Evolutionary conservation across 2,329 filamentous ascomycete genomes (phyloP), one percentile per base, ranked within the genome.

Genomic region (Didymella glomerata): DNA sequence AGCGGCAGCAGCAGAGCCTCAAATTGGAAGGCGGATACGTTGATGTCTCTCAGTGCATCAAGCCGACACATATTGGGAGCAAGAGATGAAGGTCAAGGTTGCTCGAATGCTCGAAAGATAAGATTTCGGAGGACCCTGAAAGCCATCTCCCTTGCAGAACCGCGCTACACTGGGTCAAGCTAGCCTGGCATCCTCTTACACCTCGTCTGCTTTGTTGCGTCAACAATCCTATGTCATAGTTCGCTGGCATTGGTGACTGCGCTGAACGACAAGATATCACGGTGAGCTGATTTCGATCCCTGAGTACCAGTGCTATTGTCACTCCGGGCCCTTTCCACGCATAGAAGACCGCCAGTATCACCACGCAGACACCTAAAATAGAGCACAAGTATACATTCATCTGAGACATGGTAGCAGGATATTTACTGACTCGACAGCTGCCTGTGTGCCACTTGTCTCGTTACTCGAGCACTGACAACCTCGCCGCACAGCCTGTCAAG

Each of bases 1-100:
- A 48, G 44, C 40, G 40, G 40, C 46, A 41, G 9, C 16, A 38
- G 22, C 9, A 34, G 36, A 34, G 50, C n/a, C 38, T 54, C 44
- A 41, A 18, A 5, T 5, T 2, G 6, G 14, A 41, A 18, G 7
- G 18, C n/a, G n/a, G 30, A 4, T 4, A 18, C 8, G 10, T 24
- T 22, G 27, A n/a, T 18, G 4, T 30, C 1, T 14, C 5, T 9
- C 9, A 36, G 14, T n/a, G 22, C 16, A 27, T 7, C 6, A 14
- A 13, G 8, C 2, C 9, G 16, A 3, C 10, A 4, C 10, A 4
- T 16, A 3, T 11, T 5, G 18, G 14, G 27, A 20, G 25, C 42
- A 47, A 51, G 40, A 28, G 13, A 6, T 16, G 10, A 50, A 32
- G 41, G 18, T 50, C 40, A 11, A 41, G 16, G 10, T 20, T 49